Percentiles rank a stretch among this genome's conserved stretches.
phyloP scores from a whole-genome alignment of 2,329 filamentous ascomycete genomes.

The Torrubiellomyces zombiae region DNA sequence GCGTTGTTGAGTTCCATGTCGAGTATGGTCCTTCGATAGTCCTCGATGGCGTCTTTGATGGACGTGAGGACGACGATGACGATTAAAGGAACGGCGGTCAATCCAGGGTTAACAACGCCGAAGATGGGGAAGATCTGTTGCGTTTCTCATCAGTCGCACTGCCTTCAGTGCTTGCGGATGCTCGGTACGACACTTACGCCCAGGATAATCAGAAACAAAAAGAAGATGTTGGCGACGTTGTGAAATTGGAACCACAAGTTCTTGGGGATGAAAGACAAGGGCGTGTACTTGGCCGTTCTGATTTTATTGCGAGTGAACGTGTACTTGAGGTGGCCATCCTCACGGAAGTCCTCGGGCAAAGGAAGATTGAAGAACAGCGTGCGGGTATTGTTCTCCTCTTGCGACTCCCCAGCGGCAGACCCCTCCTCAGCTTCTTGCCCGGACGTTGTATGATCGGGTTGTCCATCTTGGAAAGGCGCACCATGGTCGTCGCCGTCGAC shows the following conservation, averaged over 20 bases:
- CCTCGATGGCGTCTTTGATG: constrained; percentile 89
- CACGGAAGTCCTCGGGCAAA: constrained; percentile 55
- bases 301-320: constrained; percentile 88
- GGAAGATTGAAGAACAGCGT: constrained; percentile 75
- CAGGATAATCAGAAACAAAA: constrained; percentile 89
- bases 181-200: constrained; percentile 44
- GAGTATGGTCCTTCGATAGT: constrained; percentile 78
- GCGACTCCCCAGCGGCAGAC: constrained; percentile 19
- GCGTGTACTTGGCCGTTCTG: constrained; percentile 91
- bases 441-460: constrained; percentile 11
- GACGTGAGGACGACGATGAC: constrained; percentile 79
- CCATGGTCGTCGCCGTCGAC: constrained; percentile 15
- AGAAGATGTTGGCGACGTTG: constrained; percentile 97
- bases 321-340: constrained; percentile 56
- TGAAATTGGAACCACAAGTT: constrained; percentile 97
- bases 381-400: constrained; percentile 28
- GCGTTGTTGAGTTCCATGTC: constrained; percentile 95
- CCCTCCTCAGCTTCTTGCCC: constrained; percentile 16
- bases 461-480: constrained; percentile 12
- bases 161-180: background rate
- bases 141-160: constrained; percentile 1
- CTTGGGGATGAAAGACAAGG: constrained; percentile 87
- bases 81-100: constrained; percentile 83
- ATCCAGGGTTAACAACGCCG: constrained; percentile 73
- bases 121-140: constrained; percentile 88